These are phyloP conservation scores for Botrytis elliptica DNA, from an alignment of 2,329 filamentous ascomycete genomes.

Conservation along the genomic window DNA sequence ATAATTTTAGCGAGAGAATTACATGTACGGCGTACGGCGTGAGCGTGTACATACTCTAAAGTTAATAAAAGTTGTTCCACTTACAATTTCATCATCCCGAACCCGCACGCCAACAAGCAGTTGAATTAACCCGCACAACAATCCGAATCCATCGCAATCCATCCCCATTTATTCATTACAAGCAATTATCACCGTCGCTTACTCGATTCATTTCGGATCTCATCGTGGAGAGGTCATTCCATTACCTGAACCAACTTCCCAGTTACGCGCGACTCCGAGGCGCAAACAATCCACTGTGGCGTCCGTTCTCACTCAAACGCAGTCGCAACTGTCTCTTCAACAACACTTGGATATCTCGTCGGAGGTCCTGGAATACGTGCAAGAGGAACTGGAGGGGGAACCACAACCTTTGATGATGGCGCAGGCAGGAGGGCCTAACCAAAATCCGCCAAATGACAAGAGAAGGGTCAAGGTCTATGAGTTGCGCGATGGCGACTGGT, in stretches of 20 bases:
- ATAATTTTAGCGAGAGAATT: constrained; percentile 13
- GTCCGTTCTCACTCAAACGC: constrained; percentile 30
- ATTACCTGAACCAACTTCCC: constrained; percentile 12
- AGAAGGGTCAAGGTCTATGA: constrained; percentile 98
- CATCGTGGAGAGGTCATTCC: neutral
- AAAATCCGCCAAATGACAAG: constrained; percentile 51
- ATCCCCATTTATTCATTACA: constrained; percentile 2
- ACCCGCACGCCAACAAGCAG: constrained; percentile 17
- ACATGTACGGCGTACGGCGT: constrained; percentile 17
- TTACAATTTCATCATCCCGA: constrained; percentile 23
- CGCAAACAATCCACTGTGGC: constrained; percentile 34
- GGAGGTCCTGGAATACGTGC: constrained; percentile 51
- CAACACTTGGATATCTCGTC: constrained; percentile 59
- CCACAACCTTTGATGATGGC: constrained; percentile 67
- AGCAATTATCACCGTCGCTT: neutral
- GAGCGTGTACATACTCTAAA: neutral
- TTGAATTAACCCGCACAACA: constrained; percentile 12
- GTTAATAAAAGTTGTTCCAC: constrained; percentile 17
- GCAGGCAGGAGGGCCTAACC: constrained; percentile 63
- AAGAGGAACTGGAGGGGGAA: constrained; percentile 53
- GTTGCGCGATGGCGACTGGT: constrained; percentile 98
- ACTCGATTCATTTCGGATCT: neutral
- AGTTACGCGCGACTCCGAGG: constrained; percentile 26
- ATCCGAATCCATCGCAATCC: constrained; percentile 22
- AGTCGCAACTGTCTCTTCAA: constrained; percentile 53